phyloP scores from a whole-genome alignment of 2,329 filamentous ascomycete genomes.

The Fusarium heterosporum region DNA sequence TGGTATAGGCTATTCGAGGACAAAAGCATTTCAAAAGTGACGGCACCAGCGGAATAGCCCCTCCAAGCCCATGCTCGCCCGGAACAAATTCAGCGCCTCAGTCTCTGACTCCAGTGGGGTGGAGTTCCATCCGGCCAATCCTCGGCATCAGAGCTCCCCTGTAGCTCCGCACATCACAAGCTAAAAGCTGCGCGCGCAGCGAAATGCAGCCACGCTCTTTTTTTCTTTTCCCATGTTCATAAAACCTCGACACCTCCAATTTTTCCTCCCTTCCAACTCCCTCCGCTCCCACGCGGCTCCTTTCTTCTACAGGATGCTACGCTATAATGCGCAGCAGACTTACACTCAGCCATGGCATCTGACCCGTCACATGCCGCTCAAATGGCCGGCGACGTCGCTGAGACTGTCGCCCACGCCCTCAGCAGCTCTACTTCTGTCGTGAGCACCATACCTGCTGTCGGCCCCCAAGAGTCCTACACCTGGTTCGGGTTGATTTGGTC shows the following conservation, averaged over 20 bases:
- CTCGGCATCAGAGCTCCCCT: conserved; percentile 43
- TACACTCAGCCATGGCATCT: conserved; percentile 56
- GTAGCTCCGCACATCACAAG: conserved; percentile 48
- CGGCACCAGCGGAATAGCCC: conserved; percentile 35
- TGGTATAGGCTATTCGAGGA: conserved; percentile 16
- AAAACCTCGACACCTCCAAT: conserved; percentile 39
- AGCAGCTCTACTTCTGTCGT: conserved; percentile 55
- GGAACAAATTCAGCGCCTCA: conserved; percentile 37
- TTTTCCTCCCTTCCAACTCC: conserved; percentile 30
- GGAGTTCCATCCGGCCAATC: conserved; percentile 39
- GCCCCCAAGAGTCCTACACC: conserved; percentile 57
- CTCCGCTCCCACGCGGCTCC: conserved; percentile 41
- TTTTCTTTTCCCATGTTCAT: conserved; percentile 41
- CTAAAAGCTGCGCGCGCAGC: conserved; percentile 42
- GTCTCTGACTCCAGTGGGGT: conserved; percentile 32
- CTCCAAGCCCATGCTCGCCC: conserved; percentile 35
- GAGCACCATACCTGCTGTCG: conserved; percentile 50
- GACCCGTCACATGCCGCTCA: conserved; percentile 54
- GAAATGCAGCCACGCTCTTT: conserved; percentile 35
- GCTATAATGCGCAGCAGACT: conserved; percentile 47
- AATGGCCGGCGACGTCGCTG: conserved; percentile 50
- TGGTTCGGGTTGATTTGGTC: conserved; percentile 70
- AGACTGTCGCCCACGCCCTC: conserved; percentile 50
- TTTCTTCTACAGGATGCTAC: conserved; percentile 53
- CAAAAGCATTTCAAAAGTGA: conserved; percentile 29